A percentile compares a stretch with the other conserved stretches of the same genome.
phyloP scores from a whole-genome alignment of 192 early-diverging fungal genomes.

The Gigaspora rosea region DNA sequence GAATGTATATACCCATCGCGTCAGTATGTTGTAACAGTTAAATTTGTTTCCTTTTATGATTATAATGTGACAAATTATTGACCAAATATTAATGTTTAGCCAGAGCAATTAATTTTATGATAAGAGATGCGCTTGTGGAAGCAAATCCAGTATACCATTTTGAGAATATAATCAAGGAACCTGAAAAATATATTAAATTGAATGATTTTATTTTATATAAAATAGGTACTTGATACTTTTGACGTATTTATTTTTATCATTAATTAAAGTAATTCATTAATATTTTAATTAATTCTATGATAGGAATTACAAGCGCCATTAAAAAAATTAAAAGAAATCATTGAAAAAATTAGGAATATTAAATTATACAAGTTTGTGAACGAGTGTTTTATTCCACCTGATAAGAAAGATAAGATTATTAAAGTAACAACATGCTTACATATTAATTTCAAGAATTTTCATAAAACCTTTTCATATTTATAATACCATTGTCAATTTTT shows the following conservation, averaged over 20 bases:
- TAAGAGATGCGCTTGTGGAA: slow-evolving; percentile 78
- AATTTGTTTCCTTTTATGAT: no score
- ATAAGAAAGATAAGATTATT: slow-evolving; percentile 40
- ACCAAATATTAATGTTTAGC: slow-evolving; percentile 6
- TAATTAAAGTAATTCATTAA: background rate
- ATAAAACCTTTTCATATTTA: background rate
- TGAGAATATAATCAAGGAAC: slow-evolving; percentile 61
- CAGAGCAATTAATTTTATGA: slow-evolving; percentile 88
- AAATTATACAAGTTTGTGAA: slow-evolving; percentile 89
- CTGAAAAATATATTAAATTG: slow-evolving; percentile 68
- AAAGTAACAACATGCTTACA: slow-evolving; percentile 40
- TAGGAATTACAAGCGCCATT: slow-evolving; percentile 42
- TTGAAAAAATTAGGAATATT: slow-evolving; percentile 72
- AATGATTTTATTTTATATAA: slow-evolving; percentile 81
- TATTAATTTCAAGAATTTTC: slow-evolving; percentile 3
- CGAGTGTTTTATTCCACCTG: slow-evolving; percentile 66
- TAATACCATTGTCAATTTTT: slow-evolving; percentile 14
- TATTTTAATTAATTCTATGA: background rate
- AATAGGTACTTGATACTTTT: slow-evolving; percentile 38
- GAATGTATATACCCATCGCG: slow-evolving; percentile 86
- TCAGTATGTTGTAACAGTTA: slow-evolving; percentile 49
- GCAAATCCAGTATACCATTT: slow-evolving; percentile 75
- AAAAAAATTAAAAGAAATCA: slow-evolving; percentile 61
- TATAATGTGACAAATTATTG: background rate
- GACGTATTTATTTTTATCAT: background rate